Evolutionary conservation across 768 basidiomycete species (phyloP).

Genomic region (Gyrodon lividus): DNA sequence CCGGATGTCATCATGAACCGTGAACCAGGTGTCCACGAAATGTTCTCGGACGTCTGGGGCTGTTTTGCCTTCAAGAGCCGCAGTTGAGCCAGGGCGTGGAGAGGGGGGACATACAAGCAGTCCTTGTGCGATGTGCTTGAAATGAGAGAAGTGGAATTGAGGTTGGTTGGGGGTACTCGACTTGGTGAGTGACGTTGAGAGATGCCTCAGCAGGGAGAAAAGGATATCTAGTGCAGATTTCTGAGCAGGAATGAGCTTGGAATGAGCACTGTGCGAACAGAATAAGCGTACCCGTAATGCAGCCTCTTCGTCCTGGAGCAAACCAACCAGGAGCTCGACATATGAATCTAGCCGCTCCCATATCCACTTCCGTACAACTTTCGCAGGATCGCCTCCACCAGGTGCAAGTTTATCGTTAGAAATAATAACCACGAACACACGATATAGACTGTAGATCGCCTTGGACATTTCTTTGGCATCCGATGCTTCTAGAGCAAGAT

Average conservation of each 20-base stretch:
- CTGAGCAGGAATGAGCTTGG: constrained; percentile 36
- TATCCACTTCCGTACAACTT: constrained; percentile 73
- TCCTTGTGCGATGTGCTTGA: constrained; percentile 59
- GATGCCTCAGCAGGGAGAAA: constrained; percentile 72
- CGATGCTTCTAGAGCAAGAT: constrained; percentile 46
- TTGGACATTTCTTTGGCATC: constrained; percentile 65
- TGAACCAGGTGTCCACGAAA: constrained; percentile 73
- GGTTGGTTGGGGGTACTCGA: constrained; percentile 45
- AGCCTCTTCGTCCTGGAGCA: constrained; percentile 78
- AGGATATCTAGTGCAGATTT: constrained; percentile 70
- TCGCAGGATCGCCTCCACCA: constrained; percentile 51
- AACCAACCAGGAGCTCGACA: constrained; percentile 61
- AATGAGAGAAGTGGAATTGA: constrained; percentile 67
- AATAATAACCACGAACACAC: constrained; percentile 69
- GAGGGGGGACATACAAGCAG: constrained; percentile 65
- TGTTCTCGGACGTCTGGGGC: constrained; percentile 59
- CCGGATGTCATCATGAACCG: constrained; percentile 77
- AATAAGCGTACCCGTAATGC: constrained; percentile 59
- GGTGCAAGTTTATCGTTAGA: constrained; percentile 53
- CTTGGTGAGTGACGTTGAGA: constrained; percentile 63
- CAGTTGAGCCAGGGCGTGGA: constrained; percentile 19
- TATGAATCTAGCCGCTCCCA: constrained; percentile 73
- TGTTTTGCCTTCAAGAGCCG: constrained; percentile 36
- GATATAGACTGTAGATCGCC: constrained; percentile 78
- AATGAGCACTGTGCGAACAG: background rate